Percentiles rank a stretch among this genome's conserved stretches.
phyloP scores from a whole-genome alignment of 495 filamentous ascomycete genomes.

The Penicillium taxi region DNA sequence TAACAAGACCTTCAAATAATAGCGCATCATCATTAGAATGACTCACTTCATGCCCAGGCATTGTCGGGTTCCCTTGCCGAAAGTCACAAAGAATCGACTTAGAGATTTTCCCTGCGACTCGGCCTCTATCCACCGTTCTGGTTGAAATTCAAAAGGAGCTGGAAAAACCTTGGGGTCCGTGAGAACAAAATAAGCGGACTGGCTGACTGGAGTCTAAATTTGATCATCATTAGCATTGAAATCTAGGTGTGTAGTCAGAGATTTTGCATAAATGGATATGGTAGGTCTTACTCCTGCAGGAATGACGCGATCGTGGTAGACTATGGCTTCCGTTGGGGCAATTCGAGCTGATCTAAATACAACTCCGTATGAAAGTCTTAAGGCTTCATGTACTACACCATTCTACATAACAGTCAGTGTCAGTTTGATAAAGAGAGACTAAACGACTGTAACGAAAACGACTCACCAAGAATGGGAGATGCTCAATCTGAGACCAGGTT shows the following conservation, averaged over 20 bases:
- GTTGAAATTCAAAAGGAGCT: constrained; percentile 5
- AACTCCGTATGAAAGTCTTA: constrained; percentile 4
- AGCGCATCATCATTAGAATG: not conserved
- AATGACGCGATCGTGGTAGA: constrained; percentile 5
- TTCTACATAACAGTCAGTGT: too few relatives aligned
- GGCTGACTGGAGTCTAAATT: constrained; percentile 6
- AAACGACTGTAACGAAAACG: not conserved
- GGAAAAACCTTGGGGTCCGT: constrained; percentile 7
- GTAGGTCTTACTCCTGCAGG: constrained; percentile 6
- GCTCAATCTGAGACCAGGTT: constrained; percentile 27
- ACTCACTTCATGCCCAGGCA: constrained; percentile 8
- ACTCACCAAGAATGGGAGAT: constrained; percentile 38
- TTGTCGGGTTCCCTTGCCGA: constrained; percentile 3
- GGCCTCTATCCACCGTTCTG: constrained; percentile 6
- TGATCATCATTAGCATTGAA: not conserved
- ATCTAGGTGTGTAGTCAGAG: too few relatives aligned
- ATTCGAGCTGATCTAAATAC: constrained; percentile 2
- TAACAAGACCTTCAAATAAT: too few relatives aligned
- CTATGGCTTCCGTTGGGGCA: constrained; percentile 3
- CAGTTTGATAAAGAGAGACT: not conserved
- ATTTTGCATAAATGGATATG: too few relatives aligned
- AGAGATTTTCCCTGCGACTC: not conserved
- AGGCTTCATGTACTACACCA: constrained; percentile 5
- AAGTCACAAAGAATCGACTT: constrained; percentile 1
- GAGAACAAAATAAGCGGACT: constrained; percentile 6